A percentile compares a stretch with the other conserved stretches of the same genome.
phyloP scores from a whole-genome alignment of 306 rosid genomes.

The Lathyrus aphaca region DNA sequence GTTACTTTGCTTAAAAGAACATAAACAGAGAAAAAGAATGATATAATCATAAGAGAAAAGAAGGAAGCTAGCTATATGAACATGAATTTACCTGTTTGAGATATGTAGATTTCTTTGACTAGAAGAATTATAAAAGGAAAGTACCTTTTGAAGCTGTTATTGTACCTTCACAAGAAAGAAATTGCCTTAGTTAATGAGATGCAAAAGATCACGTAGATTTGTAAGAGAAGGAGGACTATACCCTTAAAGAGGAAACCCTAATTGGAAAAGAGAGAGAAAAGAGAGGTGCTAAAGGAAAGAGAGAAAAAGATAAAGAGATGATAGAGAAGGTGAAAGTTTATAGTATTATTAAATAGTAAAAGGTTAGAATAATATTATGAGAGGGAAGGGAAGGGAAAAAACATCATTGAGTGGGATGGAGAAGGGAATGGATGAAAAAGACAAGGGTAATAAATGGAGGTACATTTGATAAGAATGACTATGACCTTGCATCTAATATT shows the following conservation, averaged over 20 bases:
- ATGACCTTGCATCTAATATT: slow-evolving; percentile 87
- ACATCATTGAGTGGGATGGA: slow-evolving; percentile 78
- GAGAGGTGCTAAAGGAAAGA: slow-evolving; percentile 30
- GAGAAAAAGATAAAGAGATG: slow-evolving; percentile 31
- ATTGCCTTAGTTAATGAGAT: slow-evolving; percentile 51
- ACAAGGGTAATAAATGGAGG: slow-evolving; percentile 93
- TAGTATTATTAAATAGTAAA: slow-evolving; percentile 49
- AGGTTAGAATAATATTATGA: slow-evolving; percentile 37
- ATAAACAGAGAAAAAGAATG: slow-evolving; percentile 36
- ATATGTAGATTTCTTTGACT: slow-evolving; percentile 53
- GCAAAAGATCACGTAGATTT: slow-evolving; percentile 41
- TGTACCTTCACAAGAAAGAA: slow-evolving; percentile 46
- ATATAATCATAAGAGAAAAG: slow-evolving; percentile 31
- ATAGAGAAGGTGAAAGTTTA: slow-evolving; percentile 33
- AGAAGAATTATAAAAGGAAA: slow-evolving; percentile 51
- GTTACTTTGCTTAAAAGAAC: slow-evolving; percentile 39
- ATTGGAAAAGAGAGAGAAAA: slow-evolving; percentile 35
- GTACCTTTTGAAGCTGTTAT: slow-evolving; percentile 53
- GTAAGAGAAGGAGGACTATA: slow-evolving; percentile 33
- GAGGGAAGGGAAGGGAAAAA: slow-evolving; percentile 46
- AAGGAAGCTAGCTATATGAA: slow-evolving; percentile 39
- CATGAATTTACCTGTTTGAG: slow-evolving; percentile 63
- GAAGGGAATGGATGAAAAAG: slow-evolving; percentile 87
- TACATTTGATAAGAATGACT: slow-evolving; percentile 85
- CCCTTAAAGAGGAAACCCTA: slow-evolving; percentile 67